phyloP scores from a whole-genome alignment of 2,329 filamentous ascomycete species.

The Monilinia aucupariae region DNA sequence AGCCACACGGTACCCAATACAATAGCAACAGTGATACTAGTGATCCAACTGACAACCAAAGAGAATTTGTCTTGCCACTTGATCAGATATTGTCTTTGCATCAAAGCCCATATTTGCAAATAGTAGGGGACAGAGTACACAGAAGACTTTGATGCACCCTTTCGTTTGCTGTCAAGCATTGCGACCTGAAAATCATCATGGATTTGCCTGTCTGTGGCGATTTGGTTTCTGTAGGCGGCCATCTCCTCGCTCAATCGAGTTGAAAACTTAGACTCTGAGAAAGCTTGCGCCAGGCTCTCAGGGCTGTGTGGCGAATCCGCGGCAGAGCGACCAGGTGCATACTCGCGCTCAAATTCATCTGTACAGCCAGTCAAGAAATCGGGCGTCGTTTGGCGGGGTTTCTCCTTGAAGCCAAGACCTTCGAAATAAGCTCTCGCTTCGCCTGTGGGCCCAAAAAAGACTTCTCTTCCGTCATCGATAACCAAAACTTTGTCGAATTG shows the following conservation, averaged over 20 bases:
- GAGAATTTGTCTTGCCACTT: slow-evolving; percentile 82
- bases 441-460: slow-evolving; percentile 58
- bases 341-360: slow-evolving; percentile 65
- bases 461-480: slow-evolving; percentile 65
- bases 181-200: slow-evolving; percentile 73
- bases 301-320: slow-evolving; percentile 64
- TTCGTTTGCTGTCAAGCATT: slow-evolving; percentile 72
- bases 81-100: slow-evolving; percentile 77
- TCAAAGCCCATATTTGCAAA: slow-evolving; percentile 74
- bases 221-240: slow-evolving; percentile 57
- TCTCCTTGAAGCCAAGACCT: slow-evolving; percentile 56
- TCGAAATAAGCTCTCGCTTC: slow-evolving; percentile 62
- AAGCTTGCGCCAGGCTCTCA: slow-evolving; percentile 63
- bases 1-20: slow-evolving; percentile 76
- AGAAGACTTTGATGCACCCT: slow-evolving; percentile 62
- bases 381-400: slow-evolving; percentile 59
- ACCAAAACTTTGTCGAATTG: slow-evolving; percentile 77
- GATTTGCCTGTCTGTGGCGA: slow-evolving; percentile 59
- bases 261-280: slow-evolving; percentile 57
- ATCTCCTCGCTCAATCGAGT: slow-evolving; percentile 59
- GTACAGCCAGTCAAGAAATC: slow-evolving; percentile 75
- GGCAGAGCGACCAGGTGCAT: slow-evolving; percentile 59
- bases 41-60: slow-evolving; percentile 67
- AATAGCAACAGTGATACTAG: slow-evolving; percentile 67
- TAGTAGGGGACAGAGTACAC: slow-evolving; percentile 82